phyloP scores from a whole-genome alignment of 371 early-diverging fungal genomes.

The Mucor lusitanicus region DNA sequence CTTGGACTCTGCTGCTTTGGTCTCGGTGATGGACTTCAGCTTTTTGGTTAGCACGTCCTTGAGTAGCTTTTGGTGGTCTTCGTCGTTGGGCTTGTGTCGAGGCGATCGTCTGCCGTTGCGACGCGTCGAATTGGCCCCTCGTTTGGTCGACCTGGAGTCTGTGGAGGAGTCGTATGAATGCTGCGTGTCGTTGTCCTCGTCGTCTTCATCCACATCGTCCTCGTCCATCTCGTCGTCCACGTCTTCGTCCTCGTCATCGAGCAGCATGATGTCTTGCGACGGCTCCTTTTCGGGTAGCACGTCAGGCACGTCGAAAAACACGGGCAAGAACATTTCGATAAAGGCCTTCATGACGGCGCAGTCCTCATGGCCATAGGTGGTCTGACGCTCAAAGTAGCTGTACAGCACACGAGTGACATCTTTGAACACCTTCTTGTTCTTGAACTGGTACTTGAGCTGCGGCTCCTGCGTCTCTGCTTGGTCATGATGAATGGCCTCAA shows the following conservation, averaged over 20 bases:
- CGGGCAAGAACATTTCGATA: slow-evolving; percentile 71
- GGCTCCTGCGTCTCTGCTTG: slow-evolving; percentile 39
- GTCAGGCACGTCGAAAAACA: slow-evolving; percentile 63
- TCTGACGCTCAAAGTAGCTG: slow-evolving; percentile 55
- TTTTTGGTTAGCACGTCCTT: slow-evolving; percentile 28
- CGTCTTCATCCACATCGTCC: not conserved
- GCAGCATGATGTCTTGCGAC: not conserved
- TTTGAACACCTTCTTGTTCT: slow-evolving; percentile 64
- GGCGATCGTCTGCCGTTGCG: slow-evolving; percentile 18
- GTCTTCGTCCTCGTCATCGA: slow-evolving; percentile 32
- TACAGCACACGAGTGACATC: slow-evolving; percentile 69
- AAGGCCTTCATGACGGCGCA: slow-evolving; percentile 76
- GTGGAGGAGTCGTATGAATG: slow-evolving; percentile 14
- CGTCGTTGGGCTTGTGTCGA: slow-evolving; percentile 15
- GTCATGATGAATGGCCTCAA: slow-evolving; percentile 74
- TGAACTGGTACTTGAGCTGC: slow-evolving; percentile 70
- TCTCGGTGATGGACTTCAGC: not conserved
- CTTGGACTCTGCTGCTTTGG: slow-evolving; percentile 1
- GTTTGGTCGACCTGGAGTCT: slow-evolving; percentile 6
- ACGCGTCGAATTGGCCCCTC: not conserved
- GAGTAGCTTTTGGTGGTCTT: slow-evolving; percentile 20
- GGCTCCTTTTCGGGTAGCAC: slow-evolving; percentile 9
- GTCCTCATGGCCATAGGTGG: slow-evolving; percentile 56
- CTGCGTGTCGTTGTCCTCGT: slow-evolving; percentile 20
- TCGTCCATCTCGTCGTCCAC: not conserved